Conservation (phyloP, 768 basidiomycete genomes). For the Lyophyllum semitale region DNA sequence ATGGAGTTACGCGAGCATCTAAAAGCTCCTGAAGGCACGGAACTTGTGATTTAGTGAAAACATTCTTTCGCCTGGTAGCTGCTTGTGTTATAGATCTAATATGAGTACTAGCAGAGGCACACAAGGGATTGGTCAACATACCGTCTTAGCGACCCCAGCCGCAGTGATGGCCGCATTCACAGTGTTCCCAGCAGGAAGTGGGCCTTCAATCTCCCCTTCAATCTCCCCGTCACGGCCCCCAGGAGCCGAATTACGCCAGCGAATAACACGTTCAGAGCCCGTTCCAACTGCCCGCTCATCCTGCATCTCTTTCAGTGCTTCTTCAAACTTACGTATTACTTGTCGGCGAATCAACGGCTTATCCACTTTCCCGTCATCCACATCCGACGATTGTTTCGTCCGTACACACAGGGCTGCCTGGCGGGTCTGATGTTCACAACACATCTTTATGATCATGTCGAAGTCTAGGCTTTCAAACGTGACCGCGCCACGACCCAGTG, state of each 20-base stretch:
- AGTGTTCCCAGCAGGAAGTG: not conserved
- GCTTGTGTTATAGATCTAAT: too few species aligned
- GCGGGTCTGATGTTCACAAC: slow-evolving; percentile 11
- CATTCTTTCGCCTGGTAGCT: too few species aligned
- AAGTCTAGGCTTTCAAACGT: slow-evolving; percentile 14
- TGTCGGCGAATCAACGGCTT: not conserved
- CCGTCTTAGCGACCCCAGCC: not conserved
- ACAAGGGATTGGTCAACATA: not conserved
- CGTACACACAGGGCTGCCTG: slow-evolving; percentile 14
- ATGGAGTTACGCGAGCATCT: too few species aligned
- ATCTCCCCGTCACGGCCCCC: not conserved
- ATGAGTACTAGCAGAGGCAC: too few species aligned
- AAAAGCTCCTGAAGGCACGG: too few species aligned
- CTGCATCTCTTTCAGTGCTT: slow-evolving; percentile 10
- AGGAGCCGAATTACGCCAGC: not conserved
- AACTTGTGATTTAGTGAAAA: too few species aligned
- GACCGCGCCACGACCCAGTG: not conserved
- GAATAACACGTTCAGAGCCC: not conserved
- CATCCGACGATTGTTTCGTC: not conserved
- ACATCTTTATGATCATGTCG: slow-evolving; percentile 11
- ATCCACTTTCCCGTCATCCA: not conserved
- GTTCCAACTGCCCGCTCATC: slow-evolving; percentile 4
- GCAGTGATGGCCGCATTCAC: not conserved
- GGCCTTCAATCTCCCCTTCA: not conserved
- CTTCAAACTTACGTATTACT: slow-evolving; percentile 13